Evolutionary conservation across 371 early-diverging fungal species (phyloP).

Genomic region (Mortierella sp.): DNA sequence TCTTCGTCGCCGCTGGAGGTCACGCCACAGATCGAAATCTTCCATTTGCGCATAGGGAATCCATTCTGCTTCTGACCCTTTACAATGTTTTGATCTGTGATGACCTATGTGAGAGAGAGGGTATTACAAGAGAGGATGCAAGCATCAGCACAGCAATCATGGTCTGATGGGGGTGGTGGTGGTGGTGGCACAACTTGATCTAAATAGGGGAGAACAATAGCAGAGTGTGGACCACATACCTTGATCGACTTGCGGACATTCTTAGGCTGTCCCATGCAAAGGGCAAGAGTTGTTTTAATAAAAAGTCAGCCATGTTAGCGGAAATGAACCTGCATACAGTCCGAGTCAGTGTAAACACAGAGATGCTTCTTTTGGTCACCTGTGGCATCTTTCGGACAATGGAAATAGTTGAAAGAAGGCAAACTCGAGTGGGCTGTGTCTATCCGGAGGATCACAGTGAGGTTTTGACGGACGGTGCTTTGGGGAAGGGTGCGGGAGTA

Average conservation of each 20-base stretch:
- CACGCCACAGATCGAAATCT: conserved; percentile 61
- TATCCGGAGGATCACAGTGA: too few relatives aligned
- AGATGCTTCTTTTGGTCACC: conserved; percentile 1
- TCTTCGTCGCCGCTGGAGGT: conserved; percentile 61
- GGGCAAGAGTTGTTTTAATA: not conserved
- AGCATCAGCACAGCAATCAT: not conserved
- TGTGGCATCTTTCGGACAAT: conserved; percentile 10
- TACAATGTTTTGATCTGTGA: conserved; percentile 51
- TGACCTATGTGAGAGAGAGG: conserved; percentile 23
- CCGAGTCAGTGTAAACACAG: not conserved
- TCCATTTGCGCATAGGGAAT: conserved; percentile 69
- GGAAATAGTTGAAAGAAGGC: too few relatives aligned
- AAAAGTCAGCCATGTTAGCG: too few relatives aligned
- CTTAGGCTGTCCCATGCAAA: conserved; percentile 10
- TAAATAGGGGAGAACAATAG: not conserved
- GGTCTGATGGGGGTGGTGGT: too few relatives aligned
- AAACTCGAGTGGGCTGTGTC: too few relatives aligned
- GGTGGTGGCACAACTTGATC: not conserved
- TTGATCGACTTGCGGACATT: conserved; percentile 45
- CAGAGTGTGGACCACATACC: too few relatives aligned
- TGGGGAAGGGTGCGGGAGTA: too few relatives aligned
- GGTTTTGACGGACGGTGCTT: too few relatives aligned
- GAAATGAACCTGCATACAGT: too few relatives aligned
- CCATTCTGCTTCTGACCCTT: conserved; percentile 58
- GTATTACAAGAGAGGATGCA: not conserved